A percentile compares a stretch with the other conserved stretches of the same genome.
These are phyloP conservation scores for Chaetomidium leptoderma DNA, from an alignment of 495 filamentous ascomycete genomes.

Conservation along the genomic window DNA sequence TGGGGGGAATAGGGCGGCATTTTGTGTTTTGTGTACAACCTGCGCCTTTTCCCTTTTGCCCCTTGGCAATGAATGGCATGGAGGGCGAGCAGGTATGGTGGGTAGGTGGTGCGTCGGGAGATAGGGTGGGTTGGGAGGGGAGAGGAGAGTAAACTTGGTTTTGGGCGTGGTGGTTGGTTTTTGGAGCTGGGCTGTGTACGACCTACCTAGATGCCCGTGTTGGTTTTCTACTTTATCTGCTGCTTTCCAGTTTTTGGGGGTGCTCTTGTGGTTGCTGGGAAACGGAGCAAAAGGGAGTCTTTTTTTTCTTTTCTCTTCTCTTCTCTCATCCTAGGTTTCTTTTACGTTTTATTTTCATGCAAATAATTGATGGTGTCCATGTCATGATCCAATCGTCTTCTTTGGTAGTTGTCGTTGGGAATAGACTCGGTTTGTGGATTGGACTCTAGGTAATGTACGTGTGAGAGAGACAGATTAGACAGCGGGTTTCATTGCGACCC, in stretches of 20 bases:
- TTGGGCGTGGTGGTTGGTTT: too few species aligned
- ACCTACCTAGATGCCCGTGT: background rate
- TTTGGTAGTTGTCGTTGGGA: background rate
- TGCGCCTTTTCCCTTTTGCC: too few species aligned
- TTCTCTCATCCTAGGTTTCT: background rate
- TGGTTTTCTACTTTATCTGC: background rate
- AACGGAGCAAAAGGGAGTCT: conserved; percentile 18
- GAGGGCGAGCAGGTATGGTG: too few species aligned
- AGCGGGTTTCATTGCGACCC: background rate
- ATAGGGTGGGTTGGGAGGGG: too few species aligned
- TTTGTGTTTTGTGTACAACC: too few species aligned
- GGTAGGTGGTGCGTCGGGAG: too few species aligned
- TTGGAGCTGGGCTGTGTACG: conserved; percentile 4
- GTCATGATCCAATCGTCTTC: background rate
- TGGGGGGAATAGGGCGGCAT: too few species aligned
- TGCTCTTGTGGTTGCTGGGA: conserved; percentile 13
- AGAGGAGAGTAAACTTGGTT: too few species aligned
- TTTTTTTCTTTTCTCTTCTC: conserved; percentile 14
- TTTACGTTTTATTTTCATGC: conserved; percentile 1
- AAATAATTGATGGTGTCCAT: conserved; percentile 10
- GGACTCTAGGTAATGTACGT: too few species aligned
- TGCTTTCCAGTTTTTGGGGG: background rate
- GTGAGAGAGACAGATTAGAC: too few species aligned
- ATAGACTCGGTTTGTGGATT: background rate
- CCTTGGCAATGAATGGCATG: too few species aligned